A percentile compares a stretch with the other conserved stretches of the same genome.
phyloP scores from a whole-genome alignment of 768 basidiomycete genomes.

The Lentinula sp. region DNA sequence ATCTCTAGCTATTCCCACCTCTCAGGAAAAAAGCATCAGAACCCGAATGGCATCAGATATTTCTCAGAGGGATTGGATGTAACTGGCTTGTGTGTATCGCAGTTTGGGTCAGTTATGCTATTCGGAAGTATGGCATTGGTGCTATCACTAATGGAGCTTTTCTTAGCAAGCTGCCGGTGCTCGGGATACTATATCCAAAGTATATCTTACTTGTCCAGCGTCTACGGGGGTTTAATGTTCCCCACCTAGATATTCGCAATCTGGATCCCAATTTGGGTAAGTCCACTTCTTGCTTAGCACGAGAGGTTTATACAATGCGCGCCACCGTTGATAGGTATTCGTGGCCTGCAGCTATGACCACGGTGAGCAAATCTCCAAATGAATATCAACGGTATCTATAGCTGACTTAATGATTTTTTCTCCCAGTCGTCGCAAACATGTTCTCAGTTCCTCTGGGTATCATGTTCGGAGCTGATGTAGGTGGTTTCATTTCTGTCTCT shows the following conservation, averaged over 20 bases:
- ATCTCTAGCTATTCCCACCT: background rate
- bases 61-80: conserved; percentile 68
- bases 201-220: conserved; percentile 11
- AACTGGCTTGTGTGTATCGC: conserved; percentile 75
- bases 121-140: background rate
- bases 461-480: conserved; percentile 61
- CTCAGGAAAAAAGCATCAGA: conserved; percentile 54
- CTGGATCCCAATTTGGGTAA: conserved; percentile 74
- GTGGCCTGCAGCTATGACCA: conserved; percentile 70
- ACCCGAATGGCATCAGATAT: conserved; percentile 68
- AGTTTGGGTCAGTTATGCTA: conserved; percentile 52
- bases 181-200: conserved; percentile 65
- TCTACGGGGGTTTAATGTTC: background rate
- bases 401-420: background rate
- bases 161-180: conserved; percentile 65
- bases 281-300: conserved; percentile 9
- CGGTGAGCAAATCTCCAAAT: conserved; percentile 27
- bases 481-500: conserved; percentile 15
- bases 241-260: conserved; percentile 43
- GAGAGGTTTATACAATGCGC: background rate
- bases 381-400: background rate
- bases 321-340: conserved; percentile 40
- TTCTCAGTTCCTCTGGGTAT: conserved; percentile 66
- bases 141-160: background rate
- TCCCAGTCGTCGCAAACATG: conserved; percentile 67